Evolutionary conservation across 768 basidiomycete genomes (phyloP), one percentile per base, ranked within the genome.

Genomic region (Pholiota microspora): DNA sequence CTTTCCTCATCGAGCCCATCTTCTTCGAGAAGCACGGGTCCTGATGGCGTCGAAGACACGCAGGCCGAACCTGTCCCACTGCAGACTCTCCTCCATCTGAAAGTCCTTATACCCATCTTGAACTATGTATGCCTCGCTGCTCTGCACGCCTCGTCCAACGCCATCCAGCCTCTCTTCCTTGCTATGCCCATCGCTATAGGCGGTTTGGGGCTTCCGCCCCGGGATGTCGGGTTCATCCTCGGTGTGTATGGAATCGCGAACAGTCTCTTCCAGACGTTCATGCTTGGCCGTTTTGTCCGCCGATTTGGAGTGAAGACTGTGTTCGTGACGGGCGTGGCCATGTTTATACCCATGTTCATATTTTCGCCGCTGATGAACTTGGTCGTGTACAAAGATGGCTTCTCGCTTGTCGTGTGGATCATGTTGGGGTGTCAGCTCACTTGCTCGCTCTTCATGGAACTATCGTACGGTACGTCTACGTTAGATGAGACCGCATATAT

Each of bases 111-210:
- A 38, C 76, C 84, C 4, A 76, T 79, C 18, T 62, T 71, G 16
- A 86, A 86, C 61, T 88, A 87, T 60, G 78, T 73, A 7, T 62
- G 72, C 27, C 71, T 88, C 13, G 76, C 83, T 5, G 64, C 84
- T 8, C 55, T 68, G 3, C 62, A 75, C 54, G 67, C 70, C 29
- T 59, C 70, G 7, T 62, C 65, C 47, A 68, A 64, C 31, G 64
- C 67, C 3, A 53, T 75, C 15, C 70, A 73, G 28, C 85, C 85
- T 0, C 68, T 86, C 18, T 86, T 85, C 68, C 73, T 77, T 48
- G 76, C 83, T 21, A 84, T 83, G 3, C 81, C 85, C 2, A 66
- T 80, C 50, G 66, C 67, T 2, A 72, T 79, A 5, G 86, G 86
- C 12, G 85, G 85, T 0, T 77, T 86, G 23, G 84, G 78, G 4